Base-by-base conservation (phyloP, 2,329 filamentous ascomycete genomes). In the Gaeumannomyces tritici region DNA sequence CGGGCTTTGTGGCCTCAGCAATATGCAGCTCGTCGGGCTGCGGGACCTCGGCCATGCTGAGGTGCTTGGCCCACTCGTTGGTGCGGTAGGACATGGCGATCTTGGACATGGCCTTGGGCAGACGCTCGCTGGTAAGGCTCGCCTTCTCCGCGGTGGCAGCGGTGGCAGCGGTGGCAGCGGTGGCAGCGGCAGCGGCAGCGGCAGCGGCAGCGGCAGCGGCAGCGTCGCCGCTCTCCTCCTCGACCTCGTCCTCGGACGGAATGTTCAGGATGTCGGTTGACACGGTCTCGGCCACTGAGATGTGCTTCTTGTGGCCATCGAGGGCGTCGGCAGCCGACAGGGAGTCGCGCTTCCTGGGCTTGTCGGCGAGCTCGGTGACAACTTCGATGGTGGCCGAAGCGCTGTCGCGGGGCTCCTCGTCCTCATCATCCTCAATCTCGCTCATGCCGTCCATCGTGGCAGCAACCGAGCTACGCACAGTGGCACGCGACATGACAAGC, bases 41-140 rank as follows among this genome's bases (percentile, higher is more conserved):
- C 1, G 91, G 91, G 6, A 78, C 76, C 21, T 97, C 93, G 8
- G 93, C 92, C 55, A 83, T 78, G 65, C 87, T 86, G 13, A 96
- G 80, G 72, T 96, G 91, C 73, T 96, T 97, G 0, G 92, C 91
- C 93, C 93, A 98, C 75, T 98, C 93, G 66, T 96, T 96, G 1
- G 92, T 97, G 63, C 93, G 85, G 71, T 95, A 96, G 0, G 89
- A 90, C 72, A 91, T 79, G 1, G 92, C 89, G 11, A 96, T 83
- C 64, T 85, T 88, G 1, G 92, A 95, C 42, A 92, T 74, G 15
- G 85, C 84, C n/a, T 80, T 77, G 0, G 90, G 90, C 12, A 96
- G 80, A 13, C 80, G 80, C 4, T 86, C 84, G 65, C 80, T 82
- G 6, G 82, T 86, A 63, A 89, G 72, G 58, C 75, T 83, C n/a